Evolutionary conservation across 305 asterid genomes (phyloP).

Genomic region (Fraxinus paxiana): DNA sequence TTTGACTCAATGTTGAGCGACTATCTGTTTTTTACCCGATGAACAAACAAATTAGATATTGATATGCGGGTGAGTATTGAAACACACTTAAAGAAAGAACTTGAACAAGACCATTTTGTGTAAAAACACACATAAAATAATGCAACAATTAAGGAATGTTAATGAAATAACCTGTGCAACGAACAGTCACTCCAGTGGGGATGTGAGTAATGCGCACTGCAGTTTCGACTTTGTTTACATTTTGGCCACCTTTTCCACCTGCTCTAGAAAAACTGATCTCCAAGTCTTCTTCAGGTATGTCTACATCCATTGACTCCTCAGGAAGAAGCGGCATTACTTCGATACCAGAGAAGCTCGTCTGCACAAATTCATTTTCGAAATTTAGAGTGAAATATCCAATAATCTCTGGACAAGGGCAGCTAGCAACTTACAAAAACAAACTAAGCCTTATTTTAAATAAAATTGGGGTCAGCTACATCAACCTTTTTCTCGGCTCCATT

Average conservation of each 20-base stretch:
- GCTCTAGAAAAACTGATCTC: conserved; percentile 72
- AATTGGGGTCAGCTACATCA: neutral
- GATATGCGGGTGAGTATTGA: neutral
- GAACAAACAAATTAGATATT: neutral
- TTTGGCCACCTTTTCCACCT: conserved; percentile 97
- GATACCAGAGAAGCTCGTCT: conserved; percentile 92
- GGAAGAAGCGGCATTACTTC: conserved; percentile 98
- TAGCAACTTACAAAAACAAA: neutral
- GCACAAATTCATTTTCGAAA: conserved; percentile 27
- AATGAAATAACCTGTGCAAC: conserved; percentile 69
- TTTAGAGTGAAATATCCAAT: neutral
- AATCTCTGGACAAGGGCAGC: neutral
- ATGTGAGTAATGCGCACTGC: conserved; percentile 89
- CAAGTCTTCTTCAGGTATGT: conserved; percentile 93
- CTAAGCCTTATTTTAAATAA: neutral
- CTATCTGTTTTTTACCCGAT: neutral
- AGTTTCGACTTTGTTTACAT: conserved; percentile 88
- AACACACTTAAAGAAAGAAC: neutral
- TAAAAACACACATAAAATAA: conserved; percentile 2
- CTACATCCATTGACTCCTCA: conserved; percentile 71
- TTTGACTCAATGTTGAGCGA: neutral
- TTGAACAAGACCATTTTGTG: neutral
- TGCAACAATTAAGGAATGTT: conserved; percentile 9
- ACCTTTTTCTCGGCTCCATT: neutral
- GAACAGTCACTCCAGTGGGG: conserved; percentile 83